A percentile compares a stretch with the other conserved stretches of the same genome.
Conservation (phyloP, 108 stramenopile species). For the Bacterosira constricta region DNA sequence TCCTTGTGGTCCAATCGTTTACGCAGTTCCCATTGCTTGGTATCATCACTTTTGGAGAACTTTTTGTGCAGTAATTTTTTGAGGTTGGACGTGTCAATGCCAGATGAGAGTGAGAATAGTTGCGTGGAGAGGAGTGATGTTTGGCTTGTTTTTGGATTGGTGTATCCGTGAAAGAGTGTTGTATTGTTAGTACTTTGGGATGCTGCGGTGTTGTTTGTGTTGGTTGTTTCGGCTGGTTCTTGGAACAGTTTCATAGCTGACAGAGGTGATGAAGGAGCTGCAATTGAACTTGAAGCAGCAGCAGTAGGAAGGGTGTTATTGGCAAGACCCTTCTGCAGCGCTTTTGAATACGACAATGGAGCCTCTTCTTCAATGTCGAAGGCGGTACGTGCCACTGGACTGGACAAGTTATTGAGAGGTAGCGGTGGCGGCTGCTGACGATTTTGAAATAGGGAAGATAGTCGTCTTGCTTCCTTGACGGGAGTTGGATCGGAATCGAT, state of each 20-base stretch:
- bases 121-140: not conserved
- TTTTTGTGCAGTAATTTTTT: not conserved
- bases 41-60: not conserved
- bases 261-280: not conserved
- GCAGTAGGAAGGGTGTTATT: not conserved
- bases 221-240: not conserved
- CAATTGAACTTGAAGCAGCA: too few relatives aligned
- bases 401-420: not conserved
- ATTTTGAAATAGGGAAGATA: constrained; percentile 1
- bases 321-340: not conserved
- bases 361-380: not conserved
- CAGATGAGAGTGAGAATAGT: not conserved
- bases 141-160: not conserved
- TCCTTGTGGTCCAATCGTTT: constrained; percentile 1
- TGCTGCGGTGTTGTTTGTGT: not conserved
- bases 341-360: constrained; percentile 6
- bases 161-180: not conserved
- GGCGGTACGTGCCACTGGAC: not conserved
- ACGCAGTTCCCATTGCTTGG: not conserved
- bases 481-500: not conserved
- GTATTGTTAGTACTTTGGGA: not conserved
- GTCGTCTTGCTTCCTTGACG: not conserved
- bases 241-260: not conserved
- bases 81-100: not conserved
- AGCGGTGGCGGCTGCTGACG: not conserved